phyloP scores from a whole-genome alignment of 345 rosid species.

The Nasturtium officinale region DNA sequence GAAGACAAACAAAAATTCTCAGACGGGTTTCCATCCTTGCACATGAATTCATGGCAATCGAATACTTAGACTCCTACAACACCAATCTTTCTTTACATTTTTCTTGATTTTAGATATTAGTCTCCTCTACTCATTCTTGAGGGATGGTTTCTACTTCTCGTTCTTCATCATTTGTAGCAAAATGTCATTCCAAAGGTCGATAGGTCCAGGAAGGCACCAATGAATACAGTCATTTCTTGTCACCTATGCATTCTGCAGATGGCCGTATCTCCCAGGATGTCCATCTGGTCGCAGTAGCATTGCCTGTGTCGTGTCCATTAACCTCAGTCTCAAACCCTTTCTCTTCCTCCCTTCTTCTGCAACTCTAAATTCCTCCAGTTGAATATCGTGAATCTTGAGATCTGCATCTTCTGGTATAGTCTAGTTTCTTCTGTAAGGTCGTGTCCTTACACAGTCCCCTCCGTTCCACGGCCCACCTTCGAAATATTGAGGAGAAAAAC shows the following conservation, averaged over 20 bases:
- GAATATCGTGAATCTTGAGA: conserved; percentile 66
- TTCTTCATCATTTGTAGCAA: conserved; percentile 57
- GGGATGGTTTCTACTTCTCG: conserved; percentile 30
- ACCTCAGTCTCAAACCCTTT: conserved; percentile 53
- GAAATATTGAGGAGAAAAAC: conserved; percentile 77
- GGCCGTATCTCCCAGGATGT: conserved; percentile 74
- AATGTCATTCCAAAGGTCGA: conserved; percentile 74
- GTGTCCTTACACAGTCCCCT: conserved; percentile 62
- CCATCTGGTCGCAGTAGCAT: conserved; percentile 74
- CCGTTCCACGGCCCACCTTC: conserved; percentile 74
- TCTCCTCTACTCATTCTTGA: conserved; percentile 7
- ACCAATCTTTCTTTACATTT: conserved; percentile 21
- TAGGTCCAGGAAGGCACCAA: conserved; percentile 91
- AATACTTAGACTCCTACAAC: conserved; percentile 27
- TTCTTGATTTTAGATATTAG: neutral
- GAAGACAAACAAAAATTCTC: conserved; percentile 12
- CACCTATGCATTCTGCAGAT: conserved; percentile 46
- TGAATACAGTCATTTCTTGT: conserved; percentile 69
- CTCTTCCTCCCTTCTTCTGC: conserved; percentile 60
- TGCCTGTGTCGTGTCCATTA: conserved; percentile 68
- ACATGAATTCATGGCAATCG: conserved; percentile 15
- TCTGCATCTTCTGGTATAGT: conserved; percentile 51
- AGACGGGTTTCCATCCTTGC: conserved; percentile 8
- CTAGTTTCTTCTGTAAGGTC: conserved; percentile 66
- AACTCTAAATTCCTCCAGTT: conserved; percentile 63